Conservation (phyloP, 768 basidiomycete species). For the Tricholoma sp. region DNA sequence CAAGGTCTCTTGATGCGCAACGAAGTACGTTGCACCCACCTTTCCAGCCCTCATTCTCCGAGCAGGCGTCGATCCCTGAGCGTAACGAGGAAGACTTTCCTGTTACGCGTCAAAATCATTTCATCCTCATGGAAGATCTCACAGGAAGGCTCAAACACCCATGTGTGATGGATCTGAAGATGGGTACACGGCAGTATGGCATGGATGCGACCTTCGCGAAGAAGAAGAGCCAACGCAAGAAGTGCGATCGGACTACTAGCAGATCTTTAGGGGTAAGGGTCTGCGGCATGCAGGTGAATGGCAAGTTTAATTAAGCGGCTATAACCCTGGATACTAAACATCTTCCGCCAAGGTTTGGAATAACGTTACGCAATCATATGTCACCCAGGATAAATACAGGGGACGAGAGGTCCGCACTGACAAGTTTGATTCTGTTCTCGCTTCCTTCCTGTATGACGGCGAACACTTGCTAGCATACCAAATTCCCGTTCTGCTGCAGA, state of each 20-base stretch:
- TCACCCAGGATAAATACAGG: conserved; percentile 93
- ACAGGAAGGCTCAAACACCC: conserved; percentile 88
- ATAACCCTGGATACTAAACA: conserved; percentile 2
- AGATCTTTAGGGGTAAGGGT: conserved; percentile 85
- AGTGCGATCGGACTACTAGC: conserved; percentile 96
- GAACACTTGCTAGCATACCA: conserved; percentile 81
- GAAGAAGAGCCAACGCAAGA: conserved; percentile 98
- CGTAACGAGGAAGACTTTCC: conserved; percentile 31
- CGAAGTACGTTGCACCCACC: conserved; percentile 21
- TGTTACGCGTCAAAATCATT: conserved; percentile 88
- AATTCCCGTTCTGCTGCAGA: conserved; percentile 85
- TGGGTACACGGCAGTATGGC: conserved; percentile 99
- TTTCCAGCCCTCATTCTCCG: conserved; percentile 20
- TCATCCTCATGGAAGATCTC: conserved; percentile 98
- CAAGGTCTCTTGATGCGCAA: conserved; percentile 34
- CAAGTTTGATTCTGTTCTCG: conserved; percentile 79
- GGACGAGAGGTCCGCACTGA: conserved; percentile 86
- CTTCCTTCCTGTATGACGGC: conserved; percentile 83
- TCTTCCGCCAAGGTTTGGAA: conserved; percentile 78
- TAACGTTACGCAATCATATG: conserved; percentile 73
- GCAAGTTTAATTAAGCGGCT: conserved; percentile 1
- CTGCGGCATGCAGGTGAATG: conserved; percentile 96
- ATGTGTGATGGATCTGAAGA: conserved; percentile 97
- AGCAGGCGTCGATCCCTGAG: conserved; percentile 31
- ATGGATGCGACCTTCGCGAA: conserved; percentile 89